Percentiles rank a stretch among this genome's conserved stretches.
Evolutionary conservation across 202 grass and related monocot genomes (phyloP).

Genomic region (Miscanthus sacchariflorus): DNA sequence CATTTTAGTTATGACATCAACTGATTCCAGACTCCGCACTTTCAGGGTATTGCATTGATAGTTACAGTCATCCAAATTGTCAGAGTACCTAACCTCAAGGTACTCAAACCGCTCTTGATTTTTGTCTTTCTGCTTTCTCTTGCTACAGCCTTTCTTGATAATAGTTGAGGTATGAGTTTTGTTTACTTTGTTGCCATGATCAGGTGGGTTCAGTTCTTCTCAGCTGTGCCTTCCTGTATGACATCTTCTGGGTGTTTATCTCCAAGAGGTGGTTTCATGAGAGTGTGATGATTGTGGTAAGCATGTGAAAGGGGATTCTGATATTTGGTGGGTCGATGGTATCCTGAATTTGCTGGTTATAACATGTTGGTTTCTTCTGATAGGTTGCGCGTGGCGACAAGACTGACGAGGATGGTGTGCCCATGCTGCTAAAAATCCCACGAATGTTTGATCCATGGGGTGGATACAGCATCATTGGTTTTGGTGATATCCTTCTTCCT

Average conservation of each 20-base stretch:
- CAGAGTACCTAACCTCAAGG: constrained; percentile 95
- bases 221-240: constrained; percentile 93
- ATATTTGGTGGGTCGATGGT: constrained; percentile 12
- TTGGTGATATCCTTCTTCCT: constrained; percentile 97
- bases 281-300: constrained; percentile 98
- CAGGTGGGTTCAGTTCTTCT: constrained; percentile 97
- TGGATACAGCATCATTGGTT: constrained; percentile 94
- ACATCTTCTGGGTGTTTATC: constrained; percentile 97
- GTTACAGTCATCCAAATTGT: constrained; percentile 97
- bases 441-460: constrained; percentile 97
- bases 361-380: constrained; percentile 28
- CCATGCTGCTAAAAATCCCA: constrained; percentile 96
- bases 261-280: constrained; percentile 97
- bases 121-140: neutral
- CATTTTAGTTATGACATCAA: neutral
- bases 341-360: constrained; percentile 28
- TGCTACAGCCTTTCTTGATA: constrained; percentile 22
- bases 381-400: constrained; percentile 95
- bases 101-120: constrained; percentile 48
- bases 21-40: constrained; percentile 25
- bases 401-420: constrained; percentile 90
- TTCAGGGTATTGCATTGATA: constrained; percentile 92
- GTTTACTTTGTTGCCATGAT: constrained; percentile 26
- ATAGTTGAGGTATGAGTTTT: neutral
- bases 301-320: constrained; percentile 31